A percentile compares a stretch with the other conserved stretches of the same genome.
phyloP scores from a whole-genome alignment of 2,329 filamentous ascomycete genomes.

The Curvularia verruculosa region DNA sequence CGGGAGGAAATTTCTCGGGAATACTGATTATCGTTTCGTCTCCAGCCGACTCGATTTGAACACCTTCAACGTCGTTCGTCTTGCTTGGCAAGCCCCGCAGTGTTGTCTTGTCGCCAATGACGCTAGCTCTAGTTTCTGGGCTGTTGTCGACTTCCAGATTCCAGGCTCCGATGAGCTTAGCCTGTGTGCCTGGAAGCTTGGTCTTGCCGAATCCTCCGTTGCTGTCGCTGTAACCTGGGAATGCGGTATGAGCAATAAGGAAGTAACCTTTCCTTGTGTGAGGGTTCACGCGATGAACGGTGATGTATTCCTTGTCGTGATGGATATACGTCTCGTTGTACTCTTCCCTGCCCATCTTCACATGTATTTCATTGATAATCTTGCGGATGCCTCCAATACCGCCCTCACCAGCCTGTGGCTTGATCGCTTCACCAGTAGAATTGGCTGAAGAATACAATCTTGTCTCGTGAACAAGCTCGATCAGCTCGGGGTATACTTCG shows the following conservation, averaged over 20 bases:
- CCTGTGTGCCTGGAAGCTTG: conserved; percentile 81
- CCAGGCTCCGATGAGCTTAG: conserved; percentile 87
- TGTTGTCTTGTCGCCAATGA: conserved; percentile 70
- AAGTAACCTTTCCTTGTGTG: conserved; percentile 93
- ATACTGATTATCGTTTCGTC: conserved; percentile 81
- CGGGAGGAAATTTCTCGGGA: conserved; percentile 84
- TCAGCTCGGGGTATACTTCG: conserved; percentile 88
- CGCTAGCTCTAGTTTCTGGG: conserved; percentile 69
- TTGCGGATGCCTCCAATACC: conserved; percentile 93
- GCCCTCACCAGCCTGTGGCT: conserved; percentile 72
- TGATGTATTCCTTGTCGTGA: conserved; percentile 95
- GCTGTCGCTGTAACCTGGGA: conserved; percentile 84
- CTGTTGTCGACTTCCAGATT: conserved; percentile 85
- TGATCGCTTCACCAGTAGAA: conserved; percentile 64
- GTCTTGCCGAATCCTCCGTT: conserved; percentile 82
- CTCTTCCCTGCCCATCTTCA: conserved; percentile 90
- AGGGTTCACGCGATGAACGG: conserved; percentile 92
- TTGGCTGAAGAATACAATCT: conserved; percentile 80
- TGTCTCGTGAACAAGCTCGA: conserved; percentile 92
- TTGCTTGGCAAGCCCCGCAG: conserved; percentile 85
- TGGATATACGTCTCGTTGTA: conserved; percentile 97
- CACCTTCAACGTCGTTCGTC: conserved; percentile 74
- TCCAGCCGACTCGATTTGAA: conserved; percentile 73
- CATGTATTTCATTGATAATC: conserved; percentile 92
- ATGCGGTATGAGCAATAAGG: conserved; percentile 93